Conservation (phyloP, 805 yeast genomes). For the Vanderwaltozyma verrucispora region DNA sequence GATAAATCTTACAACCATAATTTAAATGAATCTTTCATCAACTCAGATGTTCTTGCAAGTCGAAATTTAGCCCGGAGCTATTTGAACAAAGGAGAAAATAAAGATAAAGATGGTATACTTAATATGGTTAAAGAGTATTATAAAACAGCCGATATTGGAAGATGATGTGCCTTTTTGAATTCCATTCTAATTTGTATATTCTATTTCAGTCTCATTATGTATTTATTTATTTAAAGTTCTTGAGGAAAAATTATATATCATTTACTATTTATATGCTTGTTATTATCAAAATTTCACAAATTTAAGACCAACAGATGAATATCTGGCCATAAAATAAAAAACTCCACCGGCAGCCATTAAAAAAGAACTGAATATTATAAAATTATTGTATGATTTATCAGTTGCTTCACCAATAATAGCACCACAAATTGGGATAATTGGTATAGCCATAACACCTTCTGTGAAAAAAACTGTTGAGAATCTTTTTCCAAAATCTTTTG, state of each 20-base stretch:
- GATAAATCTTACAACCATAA: not conserved
- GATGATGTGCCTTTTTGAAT: slow-evolving; percentile 6
- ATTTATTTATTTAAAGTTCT: too few relatives aligned
- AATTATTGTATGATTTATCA: slow-evolving; percentile 30
- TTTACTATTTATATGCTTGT: too few relatives aligned
- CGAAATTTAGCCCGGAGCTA: not conserved
- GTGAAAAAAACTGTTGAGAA: slow-evolving; percentile 49
- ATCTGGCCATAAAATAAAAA: slow-evolving; percentile 34
- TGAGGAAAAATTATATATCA: too few relatives aligned
- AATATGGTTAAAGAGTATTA: slow-evolving; percentile 78
- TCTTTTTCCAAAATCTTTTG: slow-evolving; percentile 44
- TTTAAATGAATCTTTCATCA: slow-evolving; percentile 6
- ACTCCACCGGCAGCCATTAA: slow-evolving; percentile 31
- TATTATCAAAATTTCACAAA: slow-evolving; percentile 25
- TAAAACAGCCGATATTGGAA: slow-evolving; percentile 32
- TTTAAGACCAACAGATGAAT: slow-evolving; percentile 34
- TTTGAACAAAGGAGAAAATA: not conserved
- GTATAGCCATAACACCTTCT: slow-evolving; percentile 41
- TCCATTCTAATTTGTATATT: too few relatives aligned
- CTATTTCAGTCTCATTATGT: not conserved
- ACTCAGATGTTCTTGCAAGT: slow-evolving; percentile 2
- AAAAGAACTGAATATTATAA: slow-evolving; percentile 36
- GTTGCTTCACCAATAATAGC: slow-evolving; percentile 33
- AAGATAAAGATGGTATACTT: slow-evolving; percentile 41
- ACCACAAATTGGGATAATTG: slow-evolving; percentile 42